Base-by-base conservation (phyloP, 192 early-diverging fungal genomes). In the Ambispora gerdemannii region DNA sequence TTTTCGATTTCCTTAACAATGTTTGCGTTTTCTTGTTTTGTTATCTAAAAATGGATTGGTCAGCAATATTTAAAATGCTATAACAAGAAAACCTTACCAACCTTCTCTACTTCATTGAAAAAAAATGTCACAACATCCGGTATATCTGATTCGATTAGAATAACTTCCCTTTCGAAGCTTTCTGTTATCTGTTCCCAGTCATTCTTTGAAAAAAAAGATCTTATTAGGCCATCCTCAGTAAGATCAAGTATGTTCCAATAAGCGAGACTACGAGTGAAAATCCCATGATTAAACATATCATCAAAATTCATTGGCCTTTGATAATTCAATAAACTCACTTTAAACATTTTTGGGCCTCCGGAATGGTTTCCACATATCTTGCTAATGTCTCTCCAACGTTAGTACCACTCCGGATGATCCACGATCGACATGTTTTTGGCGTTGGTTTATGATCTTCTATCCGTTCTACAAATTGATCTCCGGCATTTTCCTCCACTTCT, bases 61-160 rank as follows among this genome's bases (percentile, higher is more conserved):
- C 15, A 73, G 72, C 24, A 73, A 64, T 25, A 67, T 72, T 67
- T 59, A 38, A 31, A 73, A 64, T 63, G 24, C 32, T 56, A 33
- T 28, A 65, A 66, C 19, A 72, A 27, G 53, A 66, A 10, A 59
- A 55, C 51, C 56, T 51, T 67, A 73, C 34, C 22, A 56, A 64
- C 72, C 32, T 73, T 64, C 34, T 73, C 63, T 49, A 73, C 72
- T 73, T 73, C 62, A 67, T 73, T 20, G 28, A 73, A 73, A 73
- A 73, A 67, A 49, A 55, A 67, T 25, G 51, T 51, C 17, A 73
- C 56, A 19, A 59, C 53, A 47, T 55, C 25, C 34, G 32, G 56
- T 22, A 73, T 22, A 58, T 73, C 55, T 30, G 63, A 55, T 33
- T 58, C 63, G 35, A 66, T 47, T 47, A 73, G 53, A 36, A 51